phyloP scores from a whole-genome alignment of 352 stramenopile species.

The Phytophthora constricta region DNA sequence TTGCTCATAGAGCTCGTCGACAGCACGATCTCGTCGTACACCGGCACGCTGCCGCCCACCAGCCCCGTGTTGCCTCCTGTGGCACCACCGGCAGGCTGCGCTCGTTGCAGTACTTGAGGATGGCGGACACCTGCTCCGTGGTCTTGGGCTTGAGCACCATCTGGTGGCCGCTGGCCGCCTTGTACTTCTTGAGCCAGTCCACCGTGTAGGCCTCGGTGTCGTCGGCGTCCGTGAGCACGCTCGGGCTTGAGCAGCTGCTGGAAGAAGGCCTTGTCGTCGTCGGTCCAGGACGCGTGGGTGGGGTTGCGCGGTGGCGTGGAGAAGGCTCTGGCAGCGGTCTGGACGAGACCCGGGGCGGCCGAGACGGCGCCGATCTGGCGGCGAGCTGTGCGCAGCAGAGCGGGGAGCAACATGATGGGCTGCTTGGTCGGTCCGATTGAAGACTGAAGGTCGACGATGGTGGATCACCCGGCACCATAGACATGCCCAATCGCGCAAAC shows the following conservation, averaged over 20 bases:
- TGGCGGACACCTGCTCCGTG: conserved; percentile 84
- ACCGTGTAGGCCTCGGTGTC: conserved; percentile 75
- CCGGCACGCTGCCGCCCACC: conserved; percentile 92
- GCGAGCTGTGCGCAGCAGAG: conserved; percentile 23
- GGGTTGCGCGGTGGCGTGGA: conserved; percentile 46
- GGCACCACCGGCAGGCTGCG: conserved; percentile 91
- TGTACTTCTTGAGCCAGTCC: conserved; percentile 91
- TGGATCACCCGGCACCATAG: conserved; percentile 15
- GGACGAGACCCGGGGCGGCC: conserved; percentile 7
- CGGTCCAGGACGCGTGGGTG: conserved; percentile 60
- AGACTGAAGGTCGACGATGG: no score
- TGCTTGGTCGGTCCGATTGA: no score
- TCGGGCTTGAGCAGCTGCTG: conserved; percentile 62
- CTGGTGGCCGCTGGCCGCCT: conserved; percentile 54
- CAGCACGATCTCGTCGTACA: conserved; percentile 95
- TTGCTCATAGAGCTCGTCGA: conserved; percentile 92
- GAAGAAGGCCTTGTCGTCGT: conserved; percentile 73
- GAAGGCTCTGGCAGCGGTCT: conserved; percentile 24
- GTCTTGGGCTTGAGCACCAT: conserved; percentile 90
- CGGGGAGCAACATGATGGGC: conserved; percentile 38
- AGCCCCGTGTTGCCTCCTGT: conserved; percentile 97
- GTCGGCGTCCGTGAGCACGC: conserved; percentile 71
- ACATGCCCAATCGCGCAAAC: conserved; percentile 30
- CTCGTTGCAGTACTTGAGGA: conserved; percentile 95
- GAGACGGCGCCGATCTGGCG: conserved; percentile 12